phyloP scores from a whole-genome alignment of 768 basidiomycete genomes.

The Tremella mesenterica region DNA sequence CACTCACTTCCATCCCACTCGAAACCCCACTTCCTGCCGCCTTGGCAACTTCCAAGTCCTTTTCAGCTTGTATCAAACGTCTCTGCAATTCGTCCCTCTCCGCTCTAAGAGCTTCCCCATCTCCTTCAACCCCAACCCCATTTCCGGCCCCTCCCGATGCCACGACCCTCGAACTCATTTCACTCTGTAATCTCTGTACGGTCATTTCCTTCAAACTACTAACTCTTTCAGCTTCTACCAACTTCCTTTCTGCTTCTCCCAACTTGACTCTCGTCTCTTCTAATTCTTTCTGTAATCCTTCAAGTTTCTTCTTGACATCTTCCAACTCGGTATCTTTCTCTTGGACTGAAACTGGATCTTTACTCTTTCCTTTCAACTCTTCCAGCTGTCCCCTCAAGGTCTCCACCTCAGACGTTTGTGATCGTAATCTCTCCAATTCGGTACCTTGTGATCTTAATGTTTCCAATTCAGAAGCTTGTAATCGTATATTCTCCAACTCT shows the following conservation, averaged over 20 bases:
- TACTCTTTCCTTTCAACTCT: too few relatives aligned
- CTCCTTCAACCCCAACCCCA: conserved; percentile 4
- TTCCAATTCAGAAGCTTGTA: background rate
- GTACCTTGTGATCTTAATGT: too few relatives aligned
- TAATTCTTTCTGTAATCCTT: conserved; percentile 14
- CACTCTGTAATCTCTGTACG: conserved; percentile 26
- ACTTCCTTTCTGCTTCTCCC: conserved; percentile 23
- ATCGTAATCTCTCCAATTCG: too few relatives aligned
- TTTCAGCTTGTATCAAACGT: conserved; percentile 20
- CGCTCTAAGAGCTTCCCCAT: conserved; percentile 9
- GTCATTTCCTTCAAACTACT: conserved; percentile 21
- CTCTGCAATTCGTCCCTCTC: conserved; percentile 20
- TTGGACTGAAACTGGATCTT: conserved; percentile 8
- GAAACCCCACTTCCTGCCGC: conserved; percentile 6
- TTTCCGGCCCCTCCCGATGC: background rate
- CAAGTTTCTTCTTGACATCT: conserved; percentile 6
- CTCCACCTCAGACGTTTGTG: too few relatives aligned
- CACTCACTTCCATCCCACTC: background rate
- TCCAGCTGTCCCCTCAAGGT: too few relatives aligned
- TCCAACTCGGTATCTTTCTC: conserved; percentile 27
- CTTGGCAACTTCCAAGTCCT: conserved; percentile 29
- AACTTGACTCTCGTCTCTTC: conserved; percentile 18
- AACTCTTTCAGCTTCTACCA: conserved; percentile 13
- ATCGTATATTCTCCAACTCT: too few relatives aligned
- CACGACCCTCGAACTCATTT: conserved; percentile 17